Evolutionary conservation across 2,329 filamentous ascomycete species (phyloP).

Genomic region (Madurella fahalii): DNA sequence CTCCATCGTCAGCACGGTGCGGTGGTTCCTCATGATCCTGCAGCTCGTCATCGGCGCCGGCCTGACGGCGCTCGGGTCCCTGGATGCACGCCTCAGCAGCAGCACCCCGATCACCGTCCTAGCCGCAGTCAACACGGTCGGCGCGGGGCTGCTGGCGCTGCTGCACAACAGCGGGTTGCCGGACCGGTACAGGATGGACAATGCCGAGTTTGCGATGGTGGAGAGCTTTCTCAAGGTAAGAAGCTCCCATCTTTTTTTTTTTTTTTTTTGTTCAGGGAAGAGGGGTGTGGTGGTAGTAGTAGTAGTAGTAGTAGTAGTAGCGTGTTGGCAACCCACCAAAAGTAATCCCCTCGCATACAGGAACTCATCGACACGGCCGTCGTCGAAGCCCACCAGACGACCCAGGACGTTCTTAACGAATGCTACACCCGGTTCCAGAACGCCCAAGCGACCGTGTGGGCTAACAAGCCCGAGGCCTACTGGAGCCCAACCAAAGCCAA

Average conservation of each 20-base stretch:
- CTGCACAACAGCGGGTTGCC: conserved; percentile 53
- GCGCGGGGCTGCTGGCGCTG: conserved; percentile 47
- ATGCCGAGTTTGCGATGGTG: conserved; percentile 45
- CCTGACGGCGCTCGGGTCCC: conserved; percentile 47
- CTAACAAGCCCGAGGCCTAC: conserved; percentile 41
- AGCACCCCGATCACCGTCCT: conserved; percentile 46
- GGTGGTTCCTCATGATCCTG: conserved; percentile 45
- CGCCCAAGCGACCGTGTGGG: conserved; percentile 45
- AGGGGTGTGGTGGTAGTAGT: not conserved
- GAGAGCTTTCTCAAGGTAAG: conserved; percentile 44
- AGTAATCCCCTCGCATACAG: conserved; percentile 20
- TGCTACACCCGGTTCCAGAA: conserved; percentile 45
- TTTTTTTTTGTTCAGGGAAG: too few species aligned
- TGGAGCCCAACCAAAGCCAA: too few species aligned
- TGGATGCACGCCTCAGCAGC: conserved; percentile 29
- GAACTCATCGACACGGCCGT: conserved; percentile 47
- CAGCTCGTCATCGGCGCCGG: conserved; percentile 48
- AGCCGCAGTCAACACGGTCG: conserved; percentile 47
- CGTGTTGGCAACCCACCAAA: too few species aligned
- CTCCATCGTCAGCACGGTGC: conserved; percentile 38
- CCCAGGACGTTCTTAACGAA: conserved; percentile 45
- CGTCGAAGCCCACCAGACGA: conserved; percentile 38
- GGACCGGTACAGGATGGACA: conserved; percentile 47
- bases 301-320: not conserved
- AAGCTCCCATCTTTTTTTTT: too few species aligned